Conservation (phyloP, 73 alveolate genomes). For the Paramecium primaurelia region DNA sequence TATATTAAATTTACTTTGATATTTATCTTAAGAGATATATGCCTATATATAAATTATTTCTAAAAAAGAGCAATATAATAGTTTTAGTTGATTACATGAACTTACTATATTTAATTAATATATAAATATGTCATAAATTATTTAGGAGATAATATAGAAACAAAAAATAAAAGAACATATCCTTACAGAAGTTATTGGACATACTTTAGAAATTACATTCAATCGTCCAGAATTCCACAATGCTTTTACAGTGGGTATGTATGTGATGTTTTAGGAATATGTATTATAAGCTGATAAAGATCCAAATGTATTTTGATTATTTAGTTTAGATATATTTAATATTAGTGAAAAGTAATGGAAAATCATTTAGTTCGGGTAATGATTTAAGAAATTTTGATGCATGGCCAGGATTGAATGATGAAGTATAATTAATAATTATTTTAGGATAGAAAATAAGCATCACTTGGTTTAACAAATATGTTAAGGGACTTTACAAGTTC, state of each 20-base stretch:
- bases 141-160: neutral
- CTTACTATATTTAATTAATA: neutral
- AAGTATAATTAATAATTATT: neutral
- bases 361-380: constrained; percentile 17
- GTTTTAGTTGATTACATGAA: too few relatives aligned
- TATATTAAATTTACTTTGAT: neutral
- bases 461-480: neutral
- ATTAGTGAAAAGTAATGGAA: neutral
- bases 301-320: neutral
- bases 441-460: neutral
- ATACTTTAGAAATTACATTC: neutral
- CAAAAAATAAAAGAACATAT: neutral
- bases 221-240: constrained; percentile 1
- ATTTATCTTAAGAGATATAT: too few relatives aligned
- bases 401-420: neutral
- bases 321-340: neutral
- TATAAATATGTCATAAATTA: neutral
- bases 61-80: too few relatives aligned
- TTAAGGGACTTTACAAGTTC: neutral
- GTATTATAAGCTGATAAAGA: constrained; percentile 14
- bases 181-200: neutral
- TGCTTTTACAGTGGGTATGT: constrained; percentile 22
- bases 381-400: neutral
- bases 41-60: too few relatives aligned
- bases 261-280: neutral